These are phyloP conservation scores for Neospora caninum DNA, from an alignment of 169 alveolate genomes.

Conservation along the genomic window DNA sequence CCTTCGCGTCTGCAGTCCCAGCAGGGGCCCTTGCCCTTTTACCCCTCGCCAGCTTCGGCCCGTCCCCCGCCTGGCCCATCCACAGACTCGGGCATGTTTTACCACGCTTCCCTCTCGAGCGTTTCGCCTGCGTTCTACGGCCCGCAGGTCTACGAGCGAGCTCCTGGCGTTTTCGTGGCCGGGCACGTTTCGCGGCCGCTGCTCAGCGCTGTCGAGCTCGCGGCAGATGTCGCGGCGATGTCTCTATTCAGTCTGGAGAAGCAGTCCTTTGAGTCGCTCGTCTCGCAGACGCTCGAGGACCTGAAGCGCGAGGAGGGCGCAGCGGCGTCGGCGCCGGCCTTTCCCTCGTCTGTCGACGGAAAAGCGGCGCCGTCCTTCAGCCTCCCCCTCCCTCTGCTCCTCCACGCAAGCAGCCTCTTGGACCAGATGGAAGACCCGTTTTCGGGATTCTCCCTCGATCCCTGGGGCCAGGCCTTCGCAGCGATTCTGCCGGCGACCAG, in stretches of 20 bases:
- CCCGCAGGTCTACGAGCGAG: too few relatives aligned
- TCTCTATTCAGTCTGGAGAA: neutral
- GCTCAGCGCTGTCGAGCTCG: neutral
- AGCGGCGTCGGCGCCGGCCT: neutral
- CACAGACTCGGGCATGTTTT: neutral
- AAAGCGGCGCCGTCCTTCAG: neutral
- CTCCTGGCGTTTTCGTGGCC: neutral
- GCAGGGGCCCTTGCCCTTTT: neutral
- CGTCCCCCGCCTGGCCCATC: neutral
- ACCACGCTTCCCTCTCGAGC: neutral
- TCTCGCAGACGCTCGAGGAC: neutral
- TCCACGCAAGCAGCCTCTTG: neutral
- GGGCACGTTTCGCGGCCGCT: neutral
- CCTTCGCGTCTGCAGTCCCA: neutral
- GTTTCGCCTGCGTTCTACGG: too few relatives aligned
- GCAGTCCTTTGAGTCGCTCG: neutral
- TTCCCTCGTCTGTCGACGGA: neutral
- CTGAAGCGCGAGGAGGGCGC: neutral
- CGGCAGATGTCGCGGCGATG: slow-evolving; percentile 1
- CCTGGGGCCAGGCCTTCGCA: neutral
- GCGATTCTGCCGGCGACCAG: neutral
- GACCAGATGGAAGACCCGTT: slow-evolving; percentile 1
- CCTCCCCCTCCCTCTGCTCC: neutral
- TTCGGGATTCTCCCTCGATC: neutral
- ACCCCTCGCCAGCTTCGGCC: neutral